Evolutionary conservation across 345 rosid genomes (phyloP).

Genomic region (Microthlaspi erraticum): DNA sequence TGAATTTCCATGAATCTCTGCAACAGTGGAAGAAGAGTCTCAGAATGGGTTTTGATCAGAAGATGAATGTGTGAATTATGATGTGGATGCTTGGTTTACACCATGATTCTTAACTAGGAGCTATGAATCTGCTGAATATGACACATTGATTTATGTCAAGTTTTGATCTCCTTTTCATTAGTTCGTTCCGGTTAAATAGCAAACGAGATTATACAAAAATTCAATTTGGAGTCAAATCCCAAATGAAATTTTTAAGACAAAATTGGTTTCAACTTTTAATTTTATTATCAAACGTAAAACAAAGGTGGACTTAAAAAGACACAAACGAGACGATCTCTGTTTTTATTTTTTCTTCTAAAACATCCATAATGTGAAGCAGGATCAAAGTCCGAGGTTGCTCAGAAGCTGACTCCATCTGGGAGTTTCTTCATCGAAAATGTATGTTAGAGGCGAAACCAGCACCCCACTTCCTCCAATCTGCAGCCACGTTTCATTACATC

Average conservation of each 20-base stretch:
- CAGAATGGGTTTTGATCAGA: background rate
- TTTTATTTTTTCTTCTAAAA: background rate
- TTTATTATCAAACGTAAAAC: too few species aligned
- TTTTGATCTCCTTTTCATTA: too few species aligned
- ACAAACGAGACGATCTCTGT: background rate
- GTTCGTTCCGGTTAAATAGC: too few species aligned
- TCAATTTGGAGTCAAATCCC: too few species aligned
- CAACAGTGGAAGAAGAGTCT: conserved; percentile 9
- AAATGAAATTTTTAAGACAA: too few species aligned
- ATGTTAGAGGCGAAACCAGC: conserved; percentile 83
- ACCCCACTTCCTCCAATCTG: conserved; percentile 96
- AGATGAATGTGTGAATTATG: conserved; percentile 15
- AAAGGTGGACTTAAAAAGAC: background rate
- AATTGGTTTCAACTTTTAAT: too few species aligned
- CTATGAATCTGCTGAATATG: conserved; percentile 6
- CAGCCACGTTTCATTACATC: conserved; percentile 36
- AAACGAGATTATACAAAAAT: too few species aligned
- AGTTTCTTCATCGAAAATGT: conserved; percentile 91
- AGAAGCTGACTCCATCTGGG: conserved; percentile 88
- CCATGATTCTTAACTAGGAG: too few species aligned
- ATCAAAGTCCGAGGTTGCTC: conserved; percentile 58
- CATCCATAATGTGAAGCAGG: conserved; percentile 1
- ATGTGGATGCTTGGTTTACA: too few species aligned
- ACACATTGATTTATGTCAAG: background rate
- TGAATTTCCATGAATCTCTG: conserved; percentile 54